phyloP scores from a whole-genome alignment of 192 early-diverging fungal species.

The Podila epigama region DNA sequence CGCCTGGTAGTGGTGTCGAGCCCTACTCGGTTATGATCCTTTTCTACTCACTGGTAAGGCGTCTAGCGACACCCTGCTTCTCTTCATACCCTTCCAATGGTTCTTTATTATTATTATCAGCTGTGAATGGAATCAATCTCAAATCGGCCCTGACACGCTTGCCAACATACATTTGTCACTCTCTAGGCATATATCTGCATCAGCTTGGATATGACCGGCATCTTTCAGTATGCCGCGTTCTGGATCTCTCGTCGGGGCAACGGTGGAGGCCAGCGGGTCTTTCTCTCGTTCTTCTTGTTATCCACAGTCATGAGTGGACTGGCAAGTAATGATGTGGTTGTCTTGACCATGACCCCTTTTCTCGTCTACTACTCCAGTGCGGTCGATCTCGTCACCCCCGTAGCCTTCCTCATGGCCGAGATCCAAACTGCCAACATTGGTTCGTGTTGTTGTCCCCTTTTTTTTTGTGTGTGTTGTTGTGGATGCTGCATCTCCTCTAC shows the following conservation, averaged over 20 bases:
- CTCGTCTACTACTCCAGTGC: slow-evolving; percentile 75
- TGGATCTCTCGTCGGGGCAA: slow-evolving; percentile 73
- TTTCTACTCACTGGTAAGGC: slow-evolving; percentile 72
- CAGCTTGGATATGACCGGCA: slow-evolving; percentile 81
- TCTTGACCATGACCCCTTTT: slow-evolving; percentile 84
- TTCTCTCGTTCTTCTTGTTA: slow-evolving; percentile 74
- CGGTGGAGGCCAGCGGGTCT: slow-evolving; percentile 62
- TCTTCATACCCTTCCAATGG: too few relatives aligned
- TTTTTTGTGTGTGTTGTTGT: too few relatives aligned
- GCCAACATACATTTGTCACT: background rate
- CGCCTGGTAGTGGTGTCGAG: slow-evolving; percentile 57
- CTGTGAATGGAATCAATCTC: too few relatives aligned
- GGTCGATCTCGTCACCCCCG: slow-evolving; percentile 62
- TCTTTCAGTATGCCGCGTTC: slow-evolving; percentile 81
- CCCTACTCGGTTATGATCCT: slow-evolving; percentile 87
- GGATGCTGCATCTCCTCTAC: too few relatives aligned
- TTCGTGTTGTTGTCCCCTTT: too few relatives aligned
- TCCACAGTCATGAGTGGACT: slow-evolving; percentile 76
- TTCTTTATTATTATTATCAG: too few relatives aligned
- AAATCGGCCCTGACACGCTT: background rate
- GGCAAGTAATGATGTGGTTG: slow-evolving; percentile 86
- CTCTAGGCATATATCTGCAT: slow-evolving; percentile 82
- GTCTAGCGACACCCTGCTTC: background rate
- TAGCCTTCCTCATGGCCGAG: slow-evolving; percentile 78
- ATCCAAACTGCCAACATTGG: slow-evolving; percentile 80